Evolutionary conservation across 495 filamentous ascomycete species (phyloP).

Genomic region (Rhizodiscina lignyota): DNA sequence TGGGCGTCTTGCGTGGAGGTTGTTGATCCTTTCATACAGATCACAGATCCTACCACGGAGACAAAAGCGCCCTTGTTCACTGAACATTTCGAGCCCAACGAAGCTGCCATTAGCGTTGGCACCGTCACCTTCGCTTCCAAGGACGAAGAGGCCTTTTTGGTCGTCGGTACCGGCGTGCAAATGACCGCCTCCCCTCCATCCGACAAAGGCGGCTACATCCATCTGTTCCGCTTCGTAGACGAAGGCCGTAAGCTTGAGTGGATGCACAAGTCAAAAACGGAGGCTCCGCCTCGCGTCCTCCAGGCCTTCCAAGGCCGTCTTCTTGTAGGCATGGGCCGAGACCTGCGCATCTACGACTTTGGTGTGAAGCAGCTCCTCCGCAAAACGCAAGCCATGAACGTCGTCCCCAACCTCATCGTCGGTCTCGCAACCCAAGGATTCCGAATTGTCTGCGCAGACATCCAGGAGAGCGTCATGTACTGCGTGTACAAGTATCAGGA

Average conservation of each 20-base stretch:
- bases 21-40: conserved; percentile 60
- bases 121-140: conserved; percentile 73
- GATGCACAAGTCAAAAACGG: conserved; percentile 86
- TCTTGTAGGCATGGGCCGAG: conserved; percentile 64
- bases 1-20: conserved; percentile 94
- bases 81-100: conserved; percentile 75
- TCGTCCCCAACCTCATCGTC: conserved; percentile 67
- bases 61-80: conserved; percentile 40
- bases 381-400: conserved; percentile 61
- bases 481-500: conserved; percentile 87
- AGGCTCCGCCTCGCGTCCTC: conserved; percentile 76
- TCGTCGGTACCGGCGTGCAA: conserved; percentile 87
- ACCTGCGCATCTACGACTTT: conserved; percentile 75
- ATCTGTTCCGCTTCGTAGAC: conserved; percentile 82
- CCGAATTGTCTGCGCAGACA: conserved; percentile 80
- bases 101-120: conserved; percentile 76
- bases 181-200: conserved; percentile 61
- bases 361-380: conserved; percentile 81
- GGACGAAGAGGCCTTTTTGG: conserved; percentile 75
- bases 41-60: conserved; percentile 59
- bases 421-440: conserved; percentile 81
- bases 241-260: conserved; percentile 78
- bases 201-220: conserved; percentile 65
- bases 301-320: conserved; percentile 84
- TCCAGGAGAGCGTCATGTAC: conserved; percentile 77